Base-by-base conservation (phyloP, 306 rosid genomes). In the Delonix regia region DNA sequence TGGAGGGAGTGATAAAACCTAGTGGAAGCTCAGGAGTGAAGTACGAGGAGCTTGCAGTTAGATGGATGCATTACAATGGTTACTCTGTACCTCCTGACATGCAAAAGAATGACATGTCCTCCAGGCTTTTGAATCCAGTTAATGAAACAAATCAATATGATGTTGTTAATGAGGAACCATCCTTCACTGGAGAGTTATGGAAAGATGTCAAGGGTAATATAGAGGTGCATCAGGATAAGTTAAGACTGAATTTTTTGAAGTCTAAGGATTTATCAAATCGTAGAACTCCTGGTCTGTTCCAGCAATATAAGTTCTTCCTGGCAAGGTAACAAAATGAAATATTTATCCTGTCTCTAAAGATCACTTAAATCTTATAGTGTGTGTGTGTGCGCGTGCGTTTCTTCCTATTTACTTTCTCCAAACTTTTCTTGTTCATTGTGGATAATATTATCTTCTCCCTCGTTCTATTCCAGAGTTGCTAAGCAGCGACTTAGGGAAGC, bases 401-500 rank as follows among this genome's bases (percentile, higher is more conserved):
- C n/a, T n/a, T n/a, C n/a, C 4, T 19, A 18, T 36, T n/a, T 9
- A 15, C 71, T 41, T 66, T 66, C n/a, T 41, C 12, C 33, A 56
- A 30, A 68, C 19, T 36, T 78, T 68, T 71, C 45, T 52, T 44
- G 73, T 71, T 75, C 64, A 24, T 61, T 63, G n/a, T 63, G 70
- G 63, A 10, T 61, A 69, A 65, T 38, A 28, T 71, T 63, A 82
- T 65, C 63, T 49, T 57, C 62, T 82, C 33, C 71, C 60, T 73
- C 71, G 39, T 41, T 71, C 57, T 61, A 47, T 86, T 62, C 59
- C 87, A 95, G 99, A 83, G 90, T 72, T 78, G 90, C 89, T 78
- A 95, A 93, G 91, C 99, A 95, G 86, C 87, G 97, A 71, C 85
- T 93, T 48, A 86, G 98, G 80, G 99, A 95, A 85, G 91, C 98